A percentile compares a stretch with the other conserved stretches of the same genome.
Evolutionary conservation across 441 rosid species (phyloP).

Genomic region (Brassica balearica): DNA sequence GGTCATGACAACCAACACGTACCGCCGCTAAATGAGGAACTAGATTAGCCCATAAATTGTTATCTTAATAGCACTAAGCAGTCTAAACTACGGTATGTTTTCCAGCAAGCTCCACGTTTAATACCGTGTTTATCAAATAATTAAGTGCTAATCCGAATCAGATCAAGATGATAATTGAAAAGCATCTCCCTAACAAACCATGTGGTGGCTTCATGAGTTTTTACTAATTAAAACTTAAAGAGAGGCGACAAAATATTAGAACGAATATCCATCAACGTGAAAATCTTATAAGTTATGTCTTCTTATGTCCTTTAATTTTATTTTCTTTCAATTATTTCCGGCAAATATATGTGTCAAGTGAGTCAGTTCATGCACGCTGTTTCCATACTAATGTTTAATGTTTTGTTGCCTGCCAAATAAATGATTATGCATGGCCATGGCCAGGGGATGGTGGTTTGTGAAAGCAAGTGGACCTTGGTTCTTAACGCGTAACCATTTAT

Average conservation of each 20-base stretch:
- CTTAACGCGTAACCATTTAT: conserved; percentile 33
- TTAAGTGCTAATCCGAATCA: conserved; percentile 41
- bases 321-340: conserved; percentile 34
- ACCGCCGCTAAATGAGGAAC: conserved; percentile 29
- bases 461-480: conserved; percentile 35
- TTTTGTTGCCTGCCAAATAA: conserved; percentile 44
- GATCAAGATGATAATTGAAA: conserved; percentile 43
- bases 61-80: conserved; percentile 18
- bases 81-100: conserved; percentile 22
- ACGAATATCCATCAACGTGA: conserved; percentile 44
- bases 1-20: conserved; percentile 21
- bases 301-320: conserved; percentile 28
- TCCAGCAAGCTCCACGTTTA: conserved; percentile 48
- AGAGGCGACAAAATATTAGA: conserved; percentile 27
- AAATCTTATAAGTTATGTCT: conserved; percentile 35
- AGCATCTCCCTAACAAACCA: conserved; percentile 44
- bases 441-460: conserved; percentile 18
- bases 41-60: conserved; percentile 15
- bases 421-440: conserved; percentile 43
- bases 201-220: conserved; percentile 38
- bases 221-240: conserved; percentile 27
- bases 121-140: conserved; percentile 38
- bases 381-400: conserved; percentile 38
- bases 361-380: conserved; percentile 38
- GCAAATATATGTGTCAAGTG: conserved; percentile 44